phyloP scores from a whole-genome alignment of 148 eudicot genomes.

The Fagopyrum homotropicum region DNA sequence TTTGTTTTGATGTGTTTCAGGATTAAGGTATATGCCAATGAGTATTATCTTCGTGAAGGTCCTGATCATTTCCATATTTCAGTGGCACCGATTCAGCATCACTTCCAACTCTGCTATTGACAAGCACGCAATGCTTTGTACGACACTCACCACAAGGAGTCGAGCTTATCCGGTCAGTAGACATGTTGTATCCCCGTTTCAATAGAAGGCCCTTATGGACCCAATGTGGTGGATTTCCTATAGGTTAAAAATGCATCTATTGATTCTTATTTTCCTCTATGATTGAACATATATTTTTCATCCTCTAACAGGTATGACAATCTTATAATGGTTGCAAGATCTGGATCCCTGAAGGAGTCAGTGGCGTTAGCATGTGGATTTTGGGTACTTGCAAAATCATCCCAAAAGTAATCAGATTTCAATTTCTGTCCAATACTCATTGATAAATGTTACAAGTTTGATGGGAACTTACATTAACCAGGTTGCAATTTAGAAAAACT shows the following conservation, averaged over 20 bases:
- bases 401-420: too few relatives aligned
- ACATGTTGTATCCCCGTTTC: conserved; percentile 42
- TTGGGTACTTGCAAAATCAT: too few relatives aligned
- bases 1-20: conserved; percentile 30
- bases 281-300: background rate
- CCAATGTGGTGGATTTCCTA: conserved; percentile 48
- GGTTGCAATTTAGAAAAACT: too few relatives aligned
- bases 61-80: conserved; percentile 62
- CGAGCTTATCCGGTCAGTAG: conserved; percentile 17
- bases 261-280: background rate
- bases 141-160: conserved; percentile 25
- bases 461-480: too few relatives aligned
- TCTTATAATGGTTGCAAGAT: conserved; percentile 62
- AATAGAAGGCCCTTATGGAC: conserved; percentile 91
- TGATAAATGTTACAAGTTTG: too few relatives aligned
- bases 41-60: conserved; percentile 71
- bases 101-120: conserved; percentile 55
- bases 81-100: conserved; percentile 85
- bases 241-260: conserved; percentile 28
- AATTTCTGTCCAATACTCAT: too few relatives aligned
- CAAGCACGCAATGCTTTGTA: conserved; percentile 45
- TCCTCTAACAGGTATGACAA: conserved; percentile 49
- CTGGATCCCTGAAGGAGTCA: conserved; percentile 66
- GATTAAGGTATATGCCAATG: conserved; percentile 55
- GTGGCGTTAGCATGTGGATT: conserved; percentile 58